Evolutionary conservation across 768 basidiomycete species (phyloP).

Genomic region (Calocera cornea): DNA sequence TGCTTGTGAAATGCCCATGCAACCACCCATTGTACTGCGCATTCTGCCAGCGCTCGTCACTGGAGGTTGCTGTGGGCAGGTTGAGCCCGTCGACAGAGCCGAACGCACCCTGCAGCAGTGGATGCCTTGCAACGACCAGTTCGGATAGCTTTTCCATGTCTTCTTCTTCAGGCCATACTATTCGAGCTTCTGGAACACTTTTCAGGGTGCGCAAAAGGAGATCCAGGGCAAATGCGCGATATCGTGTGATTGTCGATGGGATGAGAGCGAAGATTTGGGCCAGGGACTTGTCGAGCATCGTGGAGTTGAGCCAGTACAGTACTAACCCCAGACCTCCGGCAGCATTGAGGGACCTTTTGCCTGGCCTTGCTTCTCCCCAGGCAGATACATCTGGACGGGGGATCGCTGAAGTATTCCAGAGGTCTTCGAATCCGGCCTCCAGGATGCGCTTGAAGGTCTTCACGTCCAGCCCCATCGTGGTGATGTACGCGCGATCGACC

Average conservation of each 20-base stretch:
- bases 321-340: constrained; percentile 31
- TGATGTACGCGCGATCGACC: constrained; percentile 9
- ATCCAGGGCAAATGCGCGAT: constrained; percentile 24
- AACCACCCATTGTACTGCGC: constrained; percentile 36
- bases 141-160: neutral
- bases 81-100: constrained; percentile 33
- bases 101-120: constrained; percentile 29
- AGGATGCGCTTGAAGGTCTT: constrained; percentile 28
- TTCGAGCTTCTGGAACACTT: constrained; percentile 21
- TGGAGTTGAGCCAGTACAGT: too few species aligned
- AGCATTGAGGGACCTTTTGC: constrained; percentile 25
- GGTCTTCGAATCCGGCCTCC: constrained; percentile 22
- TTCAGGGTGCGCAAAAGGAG: constrained; percentile 25
- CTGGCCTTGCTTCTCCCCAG: constrained; percentile 19
- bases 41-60: constrained; percentile 33
- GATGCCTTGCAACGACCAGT: constrained; percentile 23
- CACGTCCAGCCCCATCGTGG: constrained; percentile 22
- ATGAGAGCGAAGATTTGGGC: constrained; percentile 34
- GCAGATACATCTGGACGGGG: constrained; percentile 20
- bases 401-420: constrained; percentile 21
- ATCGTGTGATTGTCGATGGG: constrained; percentile 26
- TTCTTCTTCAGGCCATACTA: constrained; percentile 20
- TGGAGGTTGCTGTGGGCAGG: constrained; percentile 26
- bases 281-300: constrained; percentile 29
- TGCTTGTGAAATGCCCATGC: constrained; percentile 29